phyloP scores from a whole-genome alignment of 2,329 filamentous ascomycete species.

The Cordyceps fumosorosea region DNA sequence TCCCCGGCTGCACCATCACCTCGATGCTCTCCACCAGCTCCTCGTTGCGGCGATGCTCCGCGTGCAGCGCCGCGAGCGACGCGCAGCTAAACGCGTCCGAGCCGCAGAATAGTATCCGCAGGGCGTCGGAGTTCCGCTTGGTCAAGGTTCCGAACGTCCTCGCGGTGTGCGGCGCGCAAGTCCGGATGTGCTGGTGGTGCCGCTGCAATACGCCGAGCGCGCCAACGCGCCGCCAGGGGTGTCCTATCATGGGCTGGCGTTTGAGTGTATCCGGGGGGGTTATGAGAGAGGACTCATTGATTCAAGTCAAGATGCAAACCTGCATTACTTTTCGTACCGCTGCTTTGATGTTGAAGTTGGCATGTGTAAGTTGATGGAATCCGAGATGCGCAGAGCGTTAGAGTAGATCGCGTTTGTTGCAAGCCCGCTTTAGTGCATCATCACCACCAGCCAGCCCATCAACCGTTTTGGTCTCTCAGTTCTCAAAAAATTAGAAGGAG shows the following conservation, averaged over 20 bases:
- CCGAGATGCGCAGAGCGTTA: not conserved
- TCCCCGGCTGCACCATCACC: constrained; percentile 76
- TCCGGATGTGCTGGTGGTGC: not conserved
- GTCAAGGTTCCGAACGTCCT: constrained; percentile 18
- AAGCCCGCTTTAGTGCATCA: constrained; percentile 29
- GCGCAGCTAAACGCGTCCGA: constrained; percentile 84
- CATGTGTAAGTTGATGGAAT: not conserved
- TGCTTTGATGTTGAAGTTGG: not conserved
- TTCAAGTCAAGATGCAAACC: not conserved
- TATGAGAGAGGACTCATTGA: not conserved
- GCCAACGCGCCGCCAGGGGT: not conserved
- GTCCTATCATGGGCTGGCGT: not conserved
- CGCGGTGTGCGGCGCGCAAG: not conserved
- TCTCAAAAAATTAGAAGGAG: not conserved
- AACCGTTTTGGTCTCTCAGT: not conserved
- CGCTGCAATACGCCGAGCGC: not conserved
- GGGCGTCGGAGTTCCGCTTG: constrained; percentile 42
- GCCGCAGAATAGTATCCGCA: constrained; percentile 88
- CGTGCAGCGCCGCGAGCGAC: constrained; percentile 63
- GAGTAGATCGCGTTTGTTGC: constrained; percentile 26
- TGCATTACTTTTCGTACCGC: not conserved
- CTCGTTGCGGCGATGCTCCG: constrained; percentile 45
- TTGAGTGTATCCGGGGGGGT: no score
- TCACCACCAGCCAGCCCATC: not conserved
- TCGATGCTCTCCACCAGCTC: constrained; percentile 67